Evolutionary conservation across 2,329 filamentous ascomycete species (phyloP).

Genomic region (Trichophyton verrucosum): DNA sequence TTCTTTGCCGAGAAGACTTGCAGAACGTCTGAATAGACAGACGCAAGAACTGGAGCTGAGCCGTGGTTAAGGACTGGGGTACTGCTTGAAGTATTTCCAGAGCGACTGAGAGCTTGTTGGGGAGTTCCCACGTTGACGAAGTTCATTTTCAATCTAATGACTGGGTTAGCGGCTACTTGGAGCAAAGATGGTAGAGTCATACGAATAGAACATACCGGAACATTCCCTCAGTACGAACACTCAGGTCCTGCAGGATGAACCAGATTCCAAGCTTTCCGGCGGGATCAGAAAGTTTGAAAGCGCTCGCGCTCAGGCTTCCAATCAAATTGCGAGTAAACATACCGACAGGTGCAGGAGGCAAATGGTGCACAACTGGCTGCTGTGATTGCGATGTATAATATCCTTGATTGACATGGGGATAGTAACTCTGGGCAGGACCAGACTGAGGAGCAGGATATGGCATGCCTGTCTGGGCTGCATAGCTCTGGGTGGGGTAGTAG

Average conservation of each 20-base stretch:
- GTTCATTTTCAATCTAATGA: constrained; percentile 49
- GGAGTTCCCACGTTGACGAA: constrained; percentile 71
- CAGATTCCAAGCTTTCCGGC: constrained; percentile 77
- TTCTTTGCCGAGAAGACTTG: constrained; percentile 96
- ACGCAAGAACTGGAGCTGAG: constrained; percentile 69
- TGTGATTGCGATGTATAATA: constrained; percentile 5
- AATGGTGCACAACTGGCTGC: constrained; percentile 15
- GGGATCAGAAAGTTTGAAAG: constrained; percentile 68
- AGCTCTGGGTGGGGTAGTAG: constrained; percentile 21
- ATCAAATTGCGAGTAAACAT: constrained; percentile 96
- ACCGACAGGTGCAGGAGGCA: constrained; percentile 46
- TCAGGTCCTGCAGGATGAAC: constrained; percentile 94
- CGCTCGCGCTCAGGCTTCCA: constrained; percentile 78
- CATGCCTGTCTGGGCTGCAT: constrained; percentile 17
- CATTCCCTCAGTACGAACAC: constrained; percentile 78
- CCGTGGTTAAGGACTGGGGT: constrained; percentile 53
- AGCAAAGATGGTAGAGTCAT: background rate
- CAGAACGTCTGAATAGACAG: constrained; percentile 77
- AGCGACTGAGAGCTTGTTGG: constrained; percentile 4
- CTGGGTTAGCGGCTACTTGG: background rate
- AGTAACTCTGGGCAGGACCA: constrained; percentile 11
- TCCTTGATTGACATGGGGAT: constrained; percentile 6
- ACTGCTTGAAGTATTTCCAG: constrained; percentile 18
- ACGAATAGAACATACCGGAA: constrained; percentile 53
- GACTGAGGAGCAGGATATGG: constrained; percentile 20